These are phyloP conservation scores for Suillus ampliporus DNA, from an alignment of 768 basidiomycete genomes.

Conservation along the genomic window DNA sequence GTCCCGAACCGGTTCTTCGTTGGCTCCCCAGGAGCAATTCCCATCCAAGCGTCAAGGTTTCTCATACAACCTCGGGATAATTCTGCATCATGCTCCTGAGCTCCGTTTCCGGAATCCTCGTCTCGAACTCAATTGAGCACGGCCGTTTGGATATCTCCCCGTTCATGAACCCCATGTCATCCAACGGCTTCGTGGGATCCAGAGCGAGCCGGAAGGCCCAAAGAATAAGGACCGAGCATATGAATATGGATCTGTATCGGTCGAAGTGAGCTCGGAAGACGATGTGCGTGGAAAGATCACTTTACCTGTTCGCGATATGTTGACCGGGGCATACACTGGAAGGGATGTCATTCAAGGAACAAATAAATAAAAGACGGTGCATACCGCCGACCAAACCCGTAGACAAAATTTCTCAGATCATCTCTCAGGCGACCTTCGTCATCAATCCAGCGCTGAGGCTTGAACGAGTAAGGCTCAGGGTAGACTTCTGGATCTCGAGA, in stretches of 20 bases:
- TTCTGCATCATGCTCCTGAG: neutral
- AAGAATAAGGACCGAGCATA: conserved; percentile 64
- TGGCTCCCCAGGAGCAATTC: too few species aligned
- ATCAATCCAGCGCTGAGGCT: too few species aligned
- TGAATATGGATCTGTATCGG: conserved; percentile 52
- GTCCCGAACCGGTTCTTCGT: too few species aligned
- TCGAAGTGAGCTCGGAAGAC: too few species aligned
- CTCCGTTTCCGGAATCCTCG: conserved; percentile 25
- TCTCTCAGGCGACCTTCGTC: conserved; percentile 36
- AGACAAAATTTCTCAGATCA: conserved; percentile 50
- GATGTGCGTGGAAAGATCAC: neutral
- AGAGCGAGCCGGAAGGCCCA: conserved; percentile 63
- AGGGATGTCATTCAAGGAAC: neutral
- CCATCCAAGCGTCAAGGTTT: too few species aligned
- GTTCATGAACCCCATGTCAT: conserved; percentile 57
- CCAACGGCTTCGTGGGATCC: conserved; percentile 56
- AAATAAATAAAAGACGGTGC: conserved; percentile 4
- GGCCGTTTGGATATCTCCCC: conserved; percentile 23
- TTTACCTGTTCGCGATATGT: conserved; percentile 50
- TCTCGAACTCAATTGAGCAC: conserved; percentile 36
- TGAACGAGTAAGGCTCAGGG: conserved; percentile 37
- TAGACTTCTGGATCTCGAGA: conserved; percentile 40
- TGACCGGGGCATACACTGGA: conserved; percentile 61
- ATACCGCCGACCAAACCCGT: conserved; percentile 51
- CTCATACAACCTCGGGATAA: neutral